phyloP scores from a whole-genome alignment of 345 rosid species.

The Populus ilicifolia region DNA sequence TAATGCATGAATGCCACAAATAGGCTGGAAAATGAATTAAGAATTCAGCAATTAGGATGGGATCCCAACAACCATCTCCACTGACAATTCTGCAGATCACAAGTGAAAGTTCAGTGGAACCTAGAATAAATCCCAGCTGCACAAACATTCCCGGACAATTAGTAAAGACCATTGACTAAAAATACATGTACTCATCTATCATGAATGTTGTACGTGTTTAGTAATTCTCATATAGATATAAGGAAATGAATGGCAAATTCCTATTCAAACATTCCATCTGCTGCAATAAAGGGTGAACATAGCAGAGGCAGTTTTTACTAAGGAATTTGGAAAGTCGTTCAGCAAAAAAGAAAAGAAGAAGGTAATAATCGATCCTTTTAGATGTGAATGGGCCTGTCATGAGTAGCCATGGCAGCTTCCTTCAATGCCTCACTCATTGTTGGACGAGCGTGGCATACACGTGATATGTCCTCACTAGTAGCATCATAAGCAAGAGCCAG shows the following conservation, averaged over 20 bases:
- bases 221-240: neutral
- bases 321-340: constrained; percentile 14
- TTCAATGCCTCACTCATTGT: constrained; percentile 99
- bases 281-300: constrained; percentile 15
- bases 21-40: neutral
- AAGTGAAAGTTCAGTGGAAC: no score
- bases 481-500: constrained; percentile 86
- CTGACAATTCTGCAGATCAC: neutral
- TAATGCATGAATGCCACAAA: neutral
- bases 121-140: no score
- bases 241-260: constrained; percentile 16
- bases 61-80: neutral
- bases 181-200: neutral
- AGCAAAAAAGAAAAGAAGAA: constrained; percentile 16
- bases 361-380: constrained; percentile 21
- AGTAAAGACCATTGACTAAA: neutral
- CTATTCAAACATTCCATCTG: constrained; percentile 17
- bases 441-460: constrained; percentile 98
- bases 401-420: constrained; percentile 99
- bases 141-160: neutral
- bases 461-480: constrained; percentile 88
- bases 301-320: constrained; percentile 11
- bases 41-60: neutral
- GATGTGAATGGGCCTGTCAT: constrained; percentile 98
- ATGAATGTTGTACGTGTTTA: neutral